Percentiles rank a stretch among this genome's conserved stretches.
Evolutionary conservation across 768 basidiomycete species (phyloP).

Genomic region (Russula brevipes): DNA sequence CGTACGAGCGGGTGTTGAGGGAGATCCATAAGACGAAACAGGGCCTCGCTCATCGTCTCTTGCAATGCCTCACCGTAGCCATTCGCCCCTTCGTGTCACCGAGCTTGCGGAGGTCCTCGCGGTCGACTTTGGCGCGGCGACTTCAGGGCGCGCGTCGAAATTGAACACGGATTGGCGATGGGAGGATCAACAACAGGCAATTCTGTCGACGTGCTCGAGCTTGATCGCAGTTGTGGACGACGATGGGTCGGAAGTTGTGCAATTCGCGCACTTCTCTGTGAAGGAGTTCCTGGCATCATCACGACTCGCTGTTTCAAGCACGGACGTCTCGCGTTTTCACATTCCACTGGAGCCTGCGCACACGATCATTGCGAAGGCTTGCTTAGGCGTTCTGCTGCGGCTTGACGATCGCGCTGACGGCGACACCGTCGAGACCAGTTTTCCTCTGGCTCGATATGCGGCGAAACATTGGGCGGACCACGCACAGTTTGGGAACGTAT

Average conservation of each 20-base stretch:
- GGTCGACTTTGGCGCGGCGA: not conserved
- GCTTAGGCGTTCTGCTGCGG: not conserved
- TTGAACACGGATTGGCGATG: not conserved
- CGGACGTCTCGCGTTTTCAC: not conserved
- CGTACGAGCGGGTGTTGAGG: not conserved
- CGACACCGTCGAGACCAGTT: not conserved
- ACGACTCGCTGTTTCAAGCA: not conserved
- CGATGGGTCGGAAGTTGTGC: not conserved
- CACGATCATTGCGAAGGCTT: not conserved
- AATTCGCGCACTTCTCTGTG: slow-evolving; percentile 1
- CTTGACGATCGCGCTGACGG: not conserved
- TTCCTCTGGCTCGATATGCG: not conserved
- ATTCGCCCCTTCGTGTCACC: not conserved
- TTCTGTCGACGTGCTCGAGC: not conserved
- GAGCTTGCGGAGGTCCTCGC: not conserved
- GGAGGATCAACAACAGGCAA: not conserved
- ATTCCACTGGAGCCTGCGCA: not conserved
- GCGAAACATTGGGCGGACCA: not conserved
- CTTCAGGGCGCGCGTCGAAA: not conserved
- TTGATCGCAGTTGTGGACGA: not conserved
- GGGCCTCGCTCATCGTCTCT: not conserved
- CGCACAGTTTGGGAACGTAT: not conserved
- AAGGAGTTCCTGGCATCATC: not conserved
- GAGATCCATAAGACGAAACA: not conserved
- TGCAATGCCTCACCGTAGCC: not conserved